Conservation (phyloP, 305 asterid genomes). For the Caryopteris hybrid region DNA sequence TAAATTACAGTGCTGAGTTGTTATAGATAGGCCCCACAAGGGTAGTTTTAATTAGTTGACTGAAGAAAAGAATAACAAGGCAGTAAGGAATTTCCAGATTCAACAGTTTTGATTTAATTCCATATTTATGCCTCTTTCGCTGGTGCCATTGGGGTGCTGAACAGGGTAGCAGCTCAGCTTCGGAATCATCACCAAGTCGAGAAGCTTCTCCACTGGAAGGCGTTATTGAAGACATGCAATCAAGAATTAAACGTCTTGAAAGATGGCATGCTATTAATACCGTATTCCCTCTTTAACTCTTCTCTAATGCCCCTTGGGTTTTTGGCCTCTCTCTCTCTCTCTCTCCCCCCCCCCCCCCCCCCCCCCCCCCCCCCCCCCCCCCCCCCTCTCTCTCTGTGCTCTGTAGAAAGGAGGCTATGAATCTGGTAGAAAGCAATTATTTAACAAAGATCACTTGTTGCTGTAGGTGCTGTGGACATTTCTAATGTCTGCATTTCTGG, state of each 20-base stretch:
- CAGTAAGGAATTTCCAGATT: too few relatives aligned
- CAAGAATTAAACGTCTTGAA: slow-evolving; percentile 84
- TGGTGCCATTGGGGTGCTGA: neutral
- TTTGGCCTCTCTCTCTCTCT: too few relatives aligned
- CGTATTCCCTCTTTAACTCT: slow-evolving; percentile 41
- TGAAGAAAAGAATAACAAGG: too few relatives aligned
- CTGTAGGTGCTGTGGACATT: slow-evolving; percentile 95
- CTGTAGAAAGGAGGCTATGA: too few relatives aligned
- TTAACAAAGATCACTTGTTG: neutral
- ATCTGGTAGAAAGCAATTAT: neutral
- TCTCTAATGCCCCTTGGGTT: too few relatives aligned
- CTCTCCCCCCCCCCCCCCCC: too few relatives aligned
- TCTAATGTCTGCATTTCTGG: slow-evolving; percentile 92
- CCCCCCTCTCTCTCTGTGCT: too few relatives aligned
- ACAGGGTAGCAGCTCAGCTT: slow-evolving; percentile 78
- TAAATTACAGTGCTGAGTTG: too few relatives aligned
- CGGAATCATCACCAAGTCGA: slow-evolving; percentile 84
- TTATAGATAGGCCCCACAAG: too few relatives aligned
- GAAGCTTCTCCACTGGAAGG: slow-evolving; percentile 76
- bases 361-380: neutral
- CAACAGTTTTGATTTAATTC: too few relatives aligned
- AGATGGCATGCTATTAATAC: slow-evolving; percentile 84
- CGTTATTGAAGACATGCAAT: slow-evolving; percentile 83
- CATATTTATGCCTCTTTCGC: too few relatives aligned
- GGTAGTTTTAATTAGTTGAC: too few relatives aligned